Base-by-base conservation (phyloP, 2,329 filamentous ascomycete genomes). In the Huntiella omanensis region DNA sequence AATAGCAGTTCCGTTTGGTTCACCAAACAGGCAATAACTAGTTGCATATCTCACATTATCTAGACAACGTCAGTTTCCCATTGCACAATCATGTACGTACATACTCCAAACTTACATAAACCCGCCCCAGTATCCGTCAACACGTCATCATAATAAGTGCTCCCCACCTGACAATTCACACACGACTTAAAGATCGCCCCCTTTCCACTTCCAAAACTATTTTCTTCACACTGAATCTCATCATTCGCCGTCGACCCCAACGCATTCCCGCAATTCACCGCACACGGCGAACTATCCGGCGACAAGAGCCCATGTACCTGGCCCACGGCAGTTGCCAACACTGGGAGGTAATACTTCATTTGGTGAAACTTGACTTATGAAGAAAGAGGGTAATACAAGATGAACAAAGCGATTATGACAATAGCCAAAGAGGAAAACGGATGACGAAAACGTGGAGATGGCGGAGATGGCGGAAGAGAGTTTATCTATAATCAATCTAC, bases 41-140 rank as follows among this genome's bases (percentile, higher is more conserved):
- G 69, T 52, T 4, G 71, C 64, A 53, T 67, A 77, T 54, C 75
- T 65, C 45, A 77, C 52, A 52, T 78, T 78, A 52, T 76, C 73
- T 77, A 11, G 5, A 3, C 15, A 15, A 7, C 39, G 39, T 7
- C 13, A 32, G 19, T 17, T 8, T 19, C 33, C n/a, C 33, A 16
- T 33, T 44, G 6, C 33, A 17, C 12, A 12, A 39, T 28, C 3
- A 10, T 15, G 16, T 19, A 19, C 17, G 4, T 4, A 5, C 17
- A 5, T 37, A 13, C 32, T 35, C 16, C 10, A 6, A n/a, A 63
- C 72, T 54, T 59, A 77, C 73, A 78, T 12, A 78, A 58, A 43
- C 68, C 59, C 51, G 63, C 68, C 52, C 73, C 62, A 8, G 70
- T 58, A 53, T 80, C 75, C 1, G 72, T 69, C 47, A 66, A 53